These are phyloP conservation scores for Hygrophila difformis DNA, from an alignment of 257 asterid species.

Conservation along the genomic window DNA sequence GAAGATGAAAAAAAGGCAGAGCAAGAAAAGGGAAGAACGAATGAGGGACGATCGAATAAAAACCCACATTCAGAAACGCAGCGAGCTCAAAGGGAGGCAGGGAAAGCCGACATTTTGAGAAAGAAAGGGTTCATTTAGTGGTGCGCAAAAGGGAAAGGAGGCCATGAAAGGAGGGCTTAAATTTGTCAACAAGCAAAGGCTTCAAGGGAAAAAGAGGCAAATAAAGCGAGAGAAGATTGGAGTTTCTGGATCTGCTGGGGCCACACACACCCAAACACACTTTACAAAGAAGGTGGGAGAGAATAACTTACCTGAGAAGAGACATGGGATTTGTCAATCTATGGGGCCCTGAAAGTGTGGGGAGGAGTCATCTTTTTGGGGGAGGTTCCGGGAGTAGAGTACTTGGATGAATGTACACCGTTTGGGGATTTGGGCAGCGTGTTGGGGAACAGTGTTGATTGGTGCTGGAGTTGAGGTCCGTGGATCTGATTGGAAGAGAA, in stretches of 20 bases:
- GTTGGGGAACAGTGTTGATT: too few relatives aligned
- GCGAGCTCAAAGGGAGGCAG: conserved; percentile 19
- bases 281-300: conserved; percentile 24
- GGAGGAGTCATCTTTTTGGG: too few relatives aligned
- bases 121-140: conserved; percentile 12
- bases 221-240: conserved; percentile 27
- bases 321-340: conserved; percentile 65
- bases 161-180: conserved; percentile 37
- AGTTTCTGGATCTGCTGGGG: conserved; percentile 70
- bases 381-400: too few relatives aligned
- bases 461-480: too few relatives aligned
- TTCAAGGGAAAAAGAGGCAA: conserved; percentile 5
- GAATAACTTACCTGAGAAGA: conserved; percentile 47
- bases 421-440: too few relatives aligned
- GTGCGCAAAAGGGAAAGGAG: conserved; percentile 24
- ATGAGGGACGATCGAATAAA: conserved; percentile 16
- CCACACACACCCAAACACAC: conserved; percentile 36
- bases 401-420: too few relatives aligned
- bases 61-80: conserved; percentile 20
- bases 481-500: too few relatives aligned
- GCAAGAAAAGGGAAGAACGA: conserved; percentile 10
- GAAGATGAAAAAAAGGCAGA: conserved; percentile 5
- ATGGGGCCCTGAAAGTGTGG: conserved; percentile 23
- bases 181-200: conserved; percentile 42
- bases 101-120: conserved; percentile 27